Conservation (phyloP, 2,329 filamentous ascomycete genomes). For the Trichoderma guizhouense region DNA sequence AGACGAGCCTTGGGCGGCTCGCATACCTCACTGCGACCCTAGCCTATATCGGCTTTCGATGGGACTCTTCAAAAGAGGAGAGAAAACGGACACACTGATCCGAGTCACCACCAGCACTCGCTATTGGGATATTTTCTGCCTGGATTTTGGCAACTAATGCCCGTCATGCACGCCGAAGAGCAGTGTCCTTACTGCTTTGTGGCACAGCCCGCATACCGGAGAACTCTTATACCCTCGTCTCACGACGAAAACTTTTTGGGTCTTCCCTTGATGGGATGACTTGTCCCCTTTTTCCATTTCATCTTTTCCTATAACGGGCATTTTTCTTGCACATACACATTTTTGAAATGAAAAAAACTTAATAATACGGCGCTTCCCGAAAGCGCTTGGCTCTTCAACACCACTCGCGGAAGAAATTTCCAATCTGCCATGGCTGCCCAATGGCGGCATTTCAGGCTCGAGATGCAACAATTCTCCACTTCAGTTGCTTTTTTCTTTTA, state of each 20-base stretch:
- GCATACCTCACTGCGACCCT: constrained; percentile 9
- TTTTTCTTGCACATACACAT: constrained; percentile 15
- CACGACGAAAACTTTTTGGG: constrained; percentile 12
- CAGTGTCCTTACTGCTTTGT: constrained; percentile 11
- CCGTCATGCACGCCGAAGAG: constrained; percentile 1
- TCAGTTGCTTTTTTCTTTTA: constrained; percentile 5
- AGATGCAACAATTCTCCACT: constrained; percentile 29
- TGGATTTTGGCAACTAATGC: constrained; percentile 1
- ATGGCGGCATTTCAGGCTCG: constrained; percentile 10
- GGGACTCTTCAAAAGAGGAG: background rate
- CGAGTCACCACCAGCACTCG: background rate
- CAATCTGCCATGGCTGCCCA: constrained; percentile 8
- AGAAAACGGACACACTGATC: background rate
- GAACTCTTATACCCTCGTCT: constrained; percentile 16
- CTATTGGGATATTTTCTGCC: background rate
- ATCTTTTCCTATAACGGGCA: constrained; percentile 4
- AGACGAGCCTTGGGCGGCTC: background rate
- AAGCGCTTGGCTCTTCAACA: constrained; percentile 26
- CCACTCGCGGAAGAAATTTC: constrained; percentile 23
- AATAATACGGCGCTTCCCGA: constrained; percentile 8
- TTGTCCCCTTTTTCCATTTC: background rate
- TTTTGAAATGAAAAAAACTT: constrained; percentile 7
- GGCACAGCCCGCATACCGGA: constrained; percentile 7
- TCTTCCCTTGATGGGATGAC: constrained; percentile 5
- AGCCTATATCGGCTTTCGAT: background rate